Base-by-base conservation (phyloP, 768 basidiomycete species). In the Termitomyces sp. region DNA sequence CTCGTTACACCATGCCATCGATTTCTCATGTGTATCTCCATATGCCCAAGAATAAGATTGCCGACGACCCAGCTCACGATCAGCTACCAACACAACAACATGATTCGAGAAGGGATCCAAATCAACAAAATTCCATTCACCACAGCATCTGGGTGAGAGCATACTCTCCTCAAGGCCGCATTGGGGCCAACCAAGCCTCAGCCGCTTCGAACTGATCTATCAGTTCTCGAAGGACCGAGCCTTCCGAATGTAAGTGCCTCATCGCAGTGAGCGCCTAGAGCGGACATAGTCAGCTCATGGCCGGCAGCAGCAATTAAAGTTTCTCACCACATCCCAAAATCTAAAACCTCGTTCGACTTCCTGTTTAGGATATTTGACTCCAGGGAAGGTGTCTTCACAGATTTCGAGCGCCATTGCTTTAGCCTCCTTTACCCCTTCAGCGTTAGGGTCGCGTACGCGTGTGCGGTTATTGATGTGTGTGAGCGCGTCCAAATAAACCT, bases 261-360 rank as follows among this genome's bases (percentile, higher is more conserved):
- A 98, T 92, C 72, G 93, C 93, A 58, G 84, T 82, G 73, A 97
- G 82, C 68, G 91, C 84, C 89, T 92, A 75, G 56, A 66, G 58
- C 61, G 31, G 54, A 52, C 58, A 50, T 47, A 65, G 34, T 59
- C 56, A 59, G 56, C 31, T 27, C 44, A 37, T 50, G 41, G 27
- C 15, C 36, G 37, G 30, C 22, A 42, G 37, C 44, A 46, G 52
- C 57, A 52, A 65, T 58, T 24, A 52, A 56, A 49, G 58, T 52
- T 57, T 84, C 94, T 76, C 69, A 97, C 95, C 73, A 95, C 82
- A 71, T 98, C 94, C 96, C 96, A 99, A 80, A 98, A 99, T 68
- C 96, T 81, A 80, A 99, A 98, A 6, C 96, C 96, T 52, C 96
- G 78, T 73, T 97, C 94, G 59, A 99, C 90, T 79, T 98, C 96